These are phyloP conservation scores for Saxophila tyrrhenica DNA, from an alignment of 495 filamentous ascomycete genomes.

Conservation along the genomic window DNA sequence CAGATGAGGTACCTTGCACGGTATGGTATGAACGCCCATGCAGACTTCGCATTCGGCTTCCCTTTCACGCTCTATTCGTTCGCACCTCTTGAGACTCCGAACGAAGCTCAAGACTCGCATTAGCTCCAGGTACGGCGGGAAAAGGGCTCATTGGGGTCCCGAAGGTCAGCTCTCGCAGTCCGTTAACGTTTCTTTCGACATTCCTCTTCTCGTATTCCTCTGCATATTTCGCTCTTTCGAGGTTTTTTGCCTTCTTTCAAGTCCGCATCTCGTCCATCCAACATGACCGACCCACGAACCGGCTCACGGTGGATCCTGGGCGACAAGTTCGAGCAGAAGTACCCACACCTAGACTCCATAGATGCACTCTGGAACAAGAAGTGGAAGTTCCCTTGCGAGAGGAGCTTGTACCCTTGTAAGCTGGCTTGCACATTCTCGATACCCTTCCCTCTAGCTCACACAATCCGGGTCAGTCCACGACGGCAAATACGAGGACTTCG, in stretches of 20 bases:
- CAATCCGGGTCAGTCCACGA: constrained; percentile 52
- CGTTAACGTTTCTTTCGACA: background rate
- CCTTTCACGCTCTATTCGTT: too few species aligned
- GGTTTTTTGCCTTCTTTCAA: background rate
- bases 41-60: too few species aligned
- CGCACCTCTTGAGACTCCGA: too few species aligned
- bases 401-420: constrained; percentile 24
- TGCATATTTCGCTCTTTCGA: background rate
- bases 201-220: background rate
- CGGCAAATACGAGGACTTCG: constrained; percentile 58
- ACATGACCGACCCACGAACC: constrained; percentile 19
- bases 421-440: background rate
- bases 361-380: constrained; percentile 63
- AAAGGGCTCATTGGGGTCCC: background rate
- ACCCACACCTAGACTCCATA: constrained; percentile 52
- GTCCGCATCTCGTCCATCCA: background rate
- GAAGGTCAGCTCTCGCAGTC: background rate
- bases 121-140: background rate
- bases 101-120: background rate
- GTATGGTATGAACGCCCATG: too few species aligned
- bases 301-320: constrained; percentile 21
- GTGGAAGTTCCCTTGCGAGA: constrained; percentile 48
- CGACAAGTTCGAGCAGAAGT: constrained; percentile 20
- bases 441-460: background rate
- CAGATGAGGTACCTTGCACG: too few species aligned